Evolutionary conservation across 225 moss, liverwort and hornwort species (phyloP), one percentile per base, ranked within the genome.

Genomic region (Physcomitrium patens): DNA sequence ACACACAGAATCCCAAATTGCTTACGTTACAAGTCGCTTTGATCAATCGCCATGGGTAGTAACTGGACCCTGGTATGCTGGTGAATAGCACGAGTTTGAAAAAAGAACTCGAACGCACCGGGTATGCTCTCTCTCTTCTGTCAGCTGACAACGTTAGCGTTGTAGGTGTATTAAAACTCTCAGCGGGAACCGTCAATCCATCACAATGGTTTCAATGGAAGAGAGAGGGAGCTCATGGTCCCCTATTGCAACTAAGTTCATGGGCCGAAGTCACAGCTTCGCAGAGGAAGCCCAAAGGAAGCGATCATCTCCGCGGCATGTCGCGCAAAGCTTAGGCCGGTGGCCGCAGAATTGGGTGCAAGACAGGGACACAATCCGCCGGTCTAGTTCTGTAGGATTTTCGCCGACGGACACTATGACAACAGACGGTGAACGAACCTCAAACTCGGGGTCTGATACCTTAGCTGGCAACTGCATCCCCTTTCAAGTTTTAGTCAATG

Each of bases 81-180:
- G 59, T 68, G 72, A 79, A 72, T 83, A 78, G 65, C 70, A 66
- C 47, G 15, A 74, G n/a, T 10, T 68, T 79, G n/a, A 54, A 62
- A 68, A 69, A 52, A 50, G 46, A 78, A 69, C 63, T 69, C 50
- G 51, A 10, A 60, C 45, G 37, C 65, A 44, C 54, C 45, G 80
- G 84, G 61, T 70, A 80, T 84, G 84, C 83, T 87, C 84, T 76
- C 86, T 87, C 86, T 87, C 83, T 87, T 87, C 83, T 87, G 86
- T 87, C 86, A 87, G 81, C 73, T 76, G 72, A 57, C 65, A 28
- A 65, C 51, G 72, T 76, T 72, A 60, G 61, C 31, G 31, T 7
- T 71, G 69, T 60, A 55, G 60, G 45, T 69, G 4, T 76, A 53
- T 19, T 80, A 58, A 60, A 13, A 45, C 68, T 46, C 15, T 47